Evolutionary conservation across 192 early-diverging fungal species (phyloP).

Genomic region (Coemansia sp.): DNA sequence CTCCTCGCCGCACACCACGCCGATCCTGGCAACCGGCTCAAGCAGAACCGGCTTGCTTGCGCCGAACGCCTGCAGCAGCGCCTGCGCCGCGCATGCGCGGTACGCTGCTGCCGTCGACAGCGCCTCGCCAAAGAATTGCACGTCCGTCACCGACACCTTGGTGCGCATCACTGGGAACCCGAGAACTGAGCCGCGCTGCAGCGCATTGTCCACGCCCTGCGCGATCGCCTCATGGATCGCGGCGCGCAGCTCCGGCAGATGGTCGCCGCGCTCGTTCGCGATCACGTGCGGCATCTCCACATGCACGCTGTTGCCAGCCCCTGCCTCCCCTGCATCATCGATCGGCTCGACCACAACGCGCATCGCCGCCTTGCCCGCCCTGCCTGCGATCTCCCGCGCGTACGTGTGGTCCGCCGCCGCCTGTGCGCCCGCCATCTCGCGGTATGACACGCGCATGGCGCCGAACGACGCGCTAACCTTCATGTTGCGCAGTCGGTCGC

Average conservation of each 20-base stretch:
- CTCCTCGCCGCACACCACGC: constrained; percentile 68
- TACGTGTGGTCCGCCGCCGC: constrained; percentile 55
- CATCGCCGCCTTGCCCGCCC: constrained; percentile 62
- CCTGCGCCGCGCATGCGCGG: constrained; percentile 65
- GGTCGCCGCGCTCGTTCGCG: background rate
- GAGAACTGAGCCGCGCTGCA: constrained; percentile 76
- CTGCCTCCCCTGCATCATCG: background rate
- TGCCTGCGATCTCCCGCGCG: constrained; percentile 74
- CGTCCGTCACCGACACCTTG: constrained; percentile 54
- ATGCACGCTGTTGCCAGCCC: constrained; percentile 11
- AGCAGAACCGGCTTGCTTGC: constrained; percentile 55
- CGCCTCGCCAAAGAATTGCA: constrained; percentile 59
- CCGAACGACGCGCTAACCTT: constrained; percentile 82
- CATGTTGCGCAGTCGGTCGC: constrained; percentile 80
- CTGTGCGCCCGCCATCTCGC: constrained; percentile 67
- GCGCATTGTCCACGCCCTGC: constrained; percentile 67
- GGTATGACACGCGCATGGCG: constrained; percentile 81
- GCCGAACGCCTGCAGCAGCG: constrained; percentile 61
- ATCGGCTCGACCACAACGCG: constrained; percentile 60
- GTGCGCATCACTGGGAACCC: constrained; percentile 76
- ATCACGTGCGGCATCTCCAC: constrained; percentile 18
- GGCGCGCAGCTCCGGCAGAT: constrained; percentile 8
- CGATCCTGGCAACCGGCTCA: constrained; percentile 84
- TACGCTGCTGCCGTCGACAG: constrained; percentile 65
- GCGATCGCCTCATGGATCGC: constrained; percentile 58